Evolutionary conservation across 2,329 filamentous ascomycete genomes (phyloP).

Genomic region (Phialophora macrospora): DNA sequence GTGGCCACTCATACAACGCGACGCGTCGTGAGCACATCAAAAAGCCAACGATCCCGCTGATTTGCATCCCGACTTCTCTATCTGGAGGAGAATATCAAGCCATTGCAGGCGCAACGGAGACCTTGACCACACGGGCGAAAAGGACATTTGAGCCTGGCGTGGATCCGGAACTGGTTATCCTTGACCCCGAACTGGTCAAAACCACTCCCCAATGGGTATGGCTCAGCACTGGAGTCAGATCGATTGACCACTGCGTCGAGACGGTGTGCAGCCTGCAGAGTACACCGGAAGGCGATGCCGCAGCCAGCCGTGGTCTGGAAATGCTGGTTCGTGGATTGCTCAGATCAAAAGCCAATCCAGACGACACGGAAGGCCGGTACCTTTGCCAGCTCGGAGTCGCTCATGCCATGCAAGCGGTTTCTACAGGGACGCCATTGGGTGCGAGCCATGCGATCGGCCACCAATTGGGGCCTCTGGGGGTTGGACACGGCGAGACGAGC

Average conservation of each 20-base stretch:
- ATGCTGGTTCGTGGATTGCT: conserved; percentile 37
- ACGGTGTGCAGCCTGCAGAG: conserved; percentile 37
- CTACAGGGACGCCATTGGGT: conserved; percentile 48
- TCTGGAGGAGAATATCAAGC: conserved; percentile 49
- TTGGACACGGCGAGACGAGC: conserved; percentile 65
- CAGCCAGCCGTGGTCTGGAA: conserved; percentile 38
- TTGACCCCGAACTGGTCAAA: conserved; percentile 39
- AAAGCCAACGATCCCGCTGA: conserved; percentile 25
- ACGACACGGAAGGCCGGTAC: conserved; percentile 4
- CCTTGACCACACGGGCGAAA: conserved; percentile 26
- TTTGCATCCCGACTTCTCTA: conserved; percentile 51
- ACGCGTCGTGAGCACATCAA: not conserved
- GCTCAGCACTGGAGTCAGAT: conserved; percentile 41
- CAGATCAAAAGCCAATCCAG: conserved; percentile 31
- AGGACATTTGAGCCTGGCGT: conserved; percentile 16
- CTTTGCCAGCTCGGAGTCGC: conserved; percentile 25
- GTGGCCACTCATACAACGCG: conserved; percentile 2
- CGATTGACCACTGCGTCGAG: conserved; percentile 43
- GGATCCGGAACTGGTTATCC: conserved; percentile 28
- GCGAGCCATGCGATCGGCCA: conserved; percentile 60
- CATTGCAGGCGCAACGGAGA: not conserved
- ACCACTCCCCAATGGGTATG: conserved; percentile 40
- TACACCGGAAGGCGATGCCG: conserved; percentile 25
- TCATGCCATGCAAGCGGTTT: conserved; percentile 31
- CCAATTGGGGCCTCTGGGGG: conserved; percentile 59